These are phyloP conservation scores for Berberis vulgaris DNA, from an alignment of 164 flowering plant genomes.

Conservation along the genomic window DNA sequence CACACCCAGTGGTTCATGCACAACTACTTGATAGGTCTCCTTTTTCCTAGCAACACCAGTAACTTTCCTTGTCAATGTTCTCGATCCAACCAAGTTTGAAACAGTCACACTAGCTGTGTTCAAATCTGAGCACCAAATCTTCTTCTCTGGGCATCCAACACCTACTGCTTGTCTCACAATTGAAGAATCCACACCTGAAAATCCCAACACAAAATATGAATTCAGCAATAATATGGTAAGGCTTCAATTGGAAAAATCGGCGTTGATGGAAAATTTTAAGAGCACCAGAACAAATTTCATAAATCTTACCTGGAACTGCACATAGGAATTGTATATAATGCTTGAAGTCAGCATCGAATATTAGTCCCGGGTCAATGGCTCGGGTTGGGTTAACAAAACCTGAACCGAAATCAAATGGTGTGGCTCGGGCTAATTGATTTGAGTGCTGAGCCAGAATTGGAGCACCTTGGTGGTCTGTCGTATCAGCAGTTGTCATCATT, in stretches of 20 bases:
- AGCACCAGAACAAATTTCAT: no score
- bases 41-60: constrained; percentile 28
- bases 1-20: constrained; percentile 40
- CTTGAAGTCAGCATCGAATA: constrained; percentile 28
- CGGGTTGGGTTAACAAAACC: constrained; percentile 30
- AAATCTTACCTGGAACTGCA: constrained; percentile 24
- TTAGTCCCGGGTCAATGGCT: constrained; percentile 48
- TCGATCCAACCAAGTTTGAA: constrained; percentile 42
- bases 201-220: no score
- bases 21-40: constrained; percentile 30
- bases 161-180: constrained; percentile 42
- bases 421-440: constrained; percentile 20
- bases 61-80: constrained; percentile 32
- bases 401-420: constrained; percentile 40
- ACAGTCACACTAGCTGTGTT: constrained; percentile 41
- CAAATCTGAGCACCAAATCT: constrained; percentile 46
- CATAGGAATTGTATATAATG: constrained; percentile 45
- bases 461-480: constrained; percentile 22
- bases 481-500: constrained; percentile 46
- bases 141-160: constrained; percentile 27
- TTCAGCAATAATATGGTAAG: no score
- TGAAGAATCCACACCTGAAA: constrained; percentile 33
- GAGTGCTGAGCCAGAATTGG: constrained; percentile 37
- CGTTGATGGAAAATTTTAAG: no score
- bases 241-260: no score